phyloP scores from a whole-genome alignment of 139 green algal species.

The Closterium sp. region DNA sequence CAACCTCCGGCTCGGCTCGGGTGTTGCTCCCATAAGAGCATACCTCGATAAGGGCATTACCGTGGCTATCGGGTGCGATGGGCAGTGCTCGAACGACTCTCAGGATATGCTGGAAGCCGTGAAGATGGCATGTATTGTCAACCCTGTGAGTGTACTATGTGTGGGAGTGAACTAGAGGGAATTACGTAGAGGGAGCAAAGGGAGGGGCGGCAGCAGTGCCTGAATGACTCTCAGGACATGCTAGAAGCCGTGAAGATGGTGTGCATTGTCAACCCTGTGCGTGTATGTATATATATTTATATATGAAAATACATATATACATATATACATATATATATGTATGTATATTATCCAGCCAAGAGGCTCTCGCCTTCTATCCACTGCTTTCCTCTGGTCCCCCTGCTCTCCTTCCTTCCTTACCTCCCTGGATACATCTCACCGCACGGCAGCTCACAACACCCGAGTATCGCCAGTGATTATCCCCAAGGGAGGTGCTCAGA shows the following conservation, averaged over 20 bases:
- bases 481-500: constrained; percentile 20
- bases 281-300: not conserved
- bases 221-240: constrained; percentile 39
- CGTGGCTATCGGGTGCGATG: constrained; percentile 45
- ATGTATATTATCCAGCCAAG: too few species aligned
- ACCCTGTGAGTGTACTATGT: constrained; percentile 19
- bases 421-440: too few species aligned
- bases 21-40: constrained; percentile 31
- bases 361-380: not conserved
- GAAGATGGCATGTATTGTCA: constrained; percentile 41
- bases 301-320: too few species aligned
- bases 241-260: constrained; percentile 43
- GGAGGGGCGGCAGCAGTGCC: too few species aligned
- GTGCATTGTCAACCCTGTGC: constrained; percentile 35
- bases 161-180: too few species aligned
- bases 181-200: too few species aligned
- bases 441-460: constrained; percentile 18
- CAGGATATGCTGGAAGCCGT: constrained; percentile 44
- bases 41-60: constrained; percentile 36
- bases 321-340: too few species aligned
- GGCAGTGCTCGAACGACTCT: constrained; percentile 39
- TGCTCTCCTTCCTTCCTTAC: not conserved
- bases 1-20: constrained; percentile 41
- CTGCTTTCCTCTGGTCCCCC: not conserved
- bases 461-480: constrained; percentile 43